Evolutionary conservation across 768 basidiomycete genomes (phyloP).

Genomic region (Scleroderma bovista): DNA sequence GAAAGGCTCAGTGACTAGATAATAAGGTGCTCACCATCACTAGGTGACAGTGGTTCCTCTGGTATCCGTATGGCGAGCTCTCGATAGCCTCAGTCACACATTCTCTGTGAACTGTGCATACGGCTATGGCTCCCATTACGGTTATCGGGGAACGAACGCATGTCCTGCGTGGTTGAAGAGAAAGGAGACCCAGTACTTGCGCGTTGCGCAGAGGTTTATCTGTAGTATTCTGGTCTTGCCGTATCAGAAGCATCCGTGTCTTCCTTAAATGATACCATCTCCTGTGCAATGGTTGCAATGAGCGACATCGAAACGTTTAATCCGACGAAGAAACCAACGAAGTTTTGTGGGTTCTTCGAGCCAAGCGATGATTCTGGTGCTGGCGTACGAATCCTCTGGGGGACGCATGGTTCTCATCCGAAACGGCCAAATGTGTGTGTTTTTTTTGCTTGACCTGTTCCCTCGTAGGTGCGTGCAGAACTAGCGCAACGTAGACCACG

Average conservation of each 20-base stretch:
- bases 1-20: too few species aligned
- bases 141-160: conserved; percentile 13
- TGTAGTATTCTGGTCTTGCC: conserved; percentile 13
- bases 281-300: conserved; percentile 81
- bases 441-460: conserved; percentile 37
- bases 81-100: too few species aligned
- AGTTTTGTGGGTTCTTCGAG: conserved; percentile 48
- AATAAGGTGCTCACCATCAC: too few species aligned
- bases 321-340: conserved; percentile 76
- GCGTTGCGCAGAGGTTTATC: conserved; percentile 4
- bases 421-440: conserved; percentile 18
- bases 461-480: conserved; percentile 59
- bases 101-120: too few species aligned
- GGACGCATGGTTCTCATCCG: conserved; percentile 22
- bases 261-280: conserved; percentile 84
- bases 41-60: too few species aligned
- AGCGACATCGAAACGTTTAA: conserved; percentile 82
- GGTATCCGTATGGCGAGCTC: too few species aligned
- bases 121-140: conserved; percentile 22
- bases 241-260: conserved; percentile 40
- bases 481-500: conserved; percentile 83
- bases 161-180: conserved; percentile 16
- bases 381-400: conserved; percentile 54
- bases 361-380: conserved; percentile 25
- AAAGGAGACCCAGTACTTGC: conserved; percentile 14